Evolutionary conservation across 2,329 filamentous ascomycete species (phyloP), one percentile per base, ranked within the genome.

Genomic region (Botryosphaeria dothidea): DNA sequence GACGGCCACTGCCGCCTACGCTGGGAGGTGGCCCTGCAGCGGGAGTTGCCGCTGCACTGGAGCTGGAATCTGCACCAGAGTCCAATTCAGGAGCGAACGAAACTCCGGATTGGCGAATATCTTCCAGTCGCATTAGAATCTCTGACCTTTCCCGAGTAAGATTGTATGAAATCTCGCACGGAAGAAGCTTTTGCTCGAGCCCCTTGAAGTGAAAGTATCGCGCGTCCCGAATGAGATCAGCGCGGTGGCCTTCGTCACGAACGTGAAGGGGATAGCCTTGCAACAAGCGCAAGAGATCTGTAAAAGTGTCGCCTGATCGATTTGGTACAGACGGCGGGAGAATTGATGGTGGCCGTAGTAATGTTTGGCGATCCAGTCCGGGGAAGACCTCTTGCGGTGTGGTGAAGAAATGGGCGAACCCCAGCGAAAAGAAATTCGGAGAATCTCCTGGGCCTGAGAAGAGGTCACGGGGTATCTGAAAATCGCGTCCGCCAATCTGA

Each of bases 361-460:
- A 85, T 15, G 88, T 87, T 67, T 88, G 86, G 60, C 92, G 88
- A 66, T 93, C 88, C 0, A 97, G 85, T 1, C 93, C 94, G 0
- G 94, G 94, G 70, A 97, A 97, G 5, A 93, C 85, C 71, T 96
- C 90, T 15, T 86, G 84, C 0, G 91, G 91, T 2, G 87, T 88
- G 17, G 89, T 89, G 80, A 97, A 96, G 83, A 96, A 96, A 71
- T 92, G 86, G 41, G 89, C 90, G 73, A 96, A 97, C 66, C 93
- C 93, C 3, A 97, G 85, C 0, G 92, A 90, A 82, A 98, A 98
- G 83, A 93, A 98, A 77, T 98, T 98, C 13, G 93, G 93, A n/a
- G 88, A 89, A 79, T 98, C 93, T 27, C 93, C 94, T 0, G 93
- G 92, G 6, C 49, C 27, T 31, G 86, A 90, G 77, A 98, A 96